Conservation (phyloP, 2,329 filamentous ascomycete species). For the Malbranchea zuffiana region DNA sequence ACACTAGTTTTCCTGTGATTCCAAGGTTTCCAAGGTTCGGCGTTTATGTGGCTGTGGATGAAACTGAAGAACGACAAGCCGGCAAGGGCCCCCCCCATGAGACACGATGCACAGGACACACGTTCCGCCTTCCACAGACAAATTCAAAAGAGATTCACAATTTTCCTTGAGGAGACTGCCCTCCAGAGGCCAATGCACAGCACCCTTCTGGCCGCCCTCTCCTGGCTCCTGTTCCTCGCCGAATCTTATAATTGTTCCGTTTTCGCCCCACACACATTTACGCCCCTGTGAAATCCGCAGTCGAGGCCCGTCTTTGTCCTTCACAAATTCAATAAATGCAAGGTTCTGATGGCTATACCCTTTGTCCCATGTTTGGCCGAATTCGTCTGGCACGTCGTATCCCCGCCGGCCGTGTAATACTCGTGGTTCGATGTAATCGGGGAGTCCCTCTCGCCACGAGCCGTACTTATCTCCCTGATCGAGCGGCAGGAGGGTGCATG, state of each 20-base stretch:
- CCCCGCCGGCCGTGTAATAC: not conserved
- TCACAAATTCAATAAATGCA: conserved; percentile 2
- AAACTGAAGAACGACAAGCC: conserved; percentile 2
- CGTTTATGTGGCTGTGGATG: too few relatives aligned
- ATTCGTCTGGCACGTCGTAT: not conserved
- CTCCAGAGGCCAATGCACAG: too few relatives aligned
- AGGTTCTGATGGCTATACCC: not conserved
- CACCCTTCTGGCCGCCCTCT: too few relatives aligned
- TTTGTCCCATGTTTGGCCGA: not conserved
- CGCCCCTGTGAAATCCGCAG: conserved; percentile 1
- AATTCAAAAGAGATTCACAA: not conserved
- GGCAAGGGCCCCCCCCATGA: not conserved
- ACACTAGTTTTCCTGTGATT: too few relatives aligned
- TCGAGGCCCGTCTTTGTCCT: not conserved
- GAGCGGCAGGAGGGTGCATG: conserved; percentile 1
- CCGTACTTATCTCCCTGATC: not conserved
- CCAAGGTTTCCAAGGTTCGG: too few relatives aligned
- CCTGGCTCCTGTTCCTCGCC: conserved; percentile 1
- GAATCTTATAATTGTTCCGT: not conserved
- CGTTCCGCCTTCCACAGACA: not conserved
- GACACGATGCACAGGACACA: not conserved
- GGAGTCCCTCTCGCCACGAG: not conserved
- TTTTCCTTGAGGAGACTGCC: too few relatives aligned
- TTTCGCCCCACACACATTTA: not conserved
- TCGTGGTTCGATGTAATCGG: not conserved